A percentile compares a stretch with the other conserved stretches of the same genome.
Conservation (phyloP, 345 rosid species). For the Camelina laxa region DNA sequence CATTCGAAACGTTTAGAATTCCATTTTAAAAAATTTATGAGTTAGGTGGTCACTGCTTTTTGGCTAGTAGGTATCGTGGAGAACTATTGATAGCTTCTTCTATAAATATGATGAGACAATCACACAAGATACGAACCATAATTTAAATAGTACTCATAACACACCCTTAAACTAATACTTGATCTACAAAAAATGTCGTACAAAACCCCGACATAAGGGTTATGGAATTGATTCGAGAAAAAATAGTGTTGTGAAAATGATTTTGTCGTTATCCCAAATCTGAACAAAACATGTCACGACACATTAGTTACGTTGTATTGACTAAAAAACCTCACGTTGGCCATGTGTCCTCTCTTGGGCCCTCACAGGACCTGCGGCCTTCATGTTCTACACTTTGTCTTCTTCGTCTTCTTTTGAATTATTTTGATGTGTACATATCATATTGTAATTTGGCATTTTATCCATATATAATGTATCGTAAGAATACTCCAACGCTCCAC, state of each 20-base stretch:
- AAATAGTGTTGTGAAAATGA: not conserved
- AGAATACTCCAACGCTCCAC: slow-evolving; percentile 35
- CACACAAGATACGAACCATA: slow-evolving; percentile 32
- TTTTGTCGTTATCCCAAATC: slow-evolving; percentile 37
- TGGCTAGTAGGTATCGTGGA: slow-evolving; percentile 29
- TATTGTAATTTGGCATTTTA: slow-evolving; percentile 36
- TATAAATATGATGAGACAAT: slow-evolving; percentile 35
- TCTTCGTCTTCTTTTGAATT: slow-evolving; percentile 15
- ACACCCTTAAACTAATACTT: slow-evolving; percentile 9
- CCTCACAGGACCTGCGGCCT: slow-evolving; percentile 38
- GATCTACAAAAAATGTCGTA: slow-evolving; percentile 17
- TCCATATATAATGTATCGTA: slow-evolving; percentile 8
- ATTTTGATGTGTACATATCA: slow-evolving; percentile 31
- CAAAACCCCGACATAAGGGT: slow-evolving; percentile 35
- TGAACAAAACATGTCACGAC: slow-evolving; percentile 29
- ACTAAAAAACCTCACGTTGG: slow-evolving; percentile 36
- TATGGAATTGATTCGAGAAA: slow-evolving; percentile 21
- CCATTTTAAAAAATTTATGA: not conserved
- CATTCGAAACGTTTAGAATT: slow-evolving; percentile 30
- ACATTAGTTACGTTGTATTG: slow-evolving; percentile 30
- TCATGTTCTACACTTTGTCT: slow-evolving; percentile 34
- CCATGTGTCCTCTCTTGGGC: slow-evolving; percentile 39
- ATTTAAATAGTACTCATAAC: slow-evolving; percentile 4
- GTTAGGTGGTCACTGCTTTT: slow-evolving; percentile 31
- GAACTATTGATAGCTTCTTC: slow-evolving; percentile 15